A percentile compares a stretch with the other conserved stretches of the same genome.
Conservation (phyloP, 202 grass and related monocot species). For the Zoysia matrella region DNA sequence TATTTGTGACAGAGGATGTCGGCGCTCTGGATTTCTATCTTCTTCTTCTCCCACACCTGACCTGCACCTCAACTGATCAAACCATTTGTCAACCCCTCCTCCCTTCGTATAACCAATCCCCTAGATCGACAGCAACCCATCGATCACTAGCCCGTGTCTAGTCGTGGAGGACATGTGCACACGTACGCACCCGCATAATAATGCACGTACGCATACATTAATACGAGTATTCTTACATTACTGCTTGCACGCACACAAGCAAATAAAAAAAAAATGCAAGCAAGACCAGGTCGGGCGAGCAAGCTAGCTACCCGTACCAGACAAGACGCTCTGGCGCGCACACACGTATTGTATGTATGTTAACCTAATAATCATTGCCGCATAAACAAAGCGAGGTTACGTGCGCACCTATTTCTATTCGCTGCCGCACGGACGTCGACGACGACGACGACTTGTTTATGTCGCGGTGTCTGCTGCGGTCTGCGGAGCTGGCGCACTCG, state of each 20-base stretch:
- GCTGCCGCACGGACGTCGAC: background rate
- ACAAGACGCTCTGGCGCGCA: too few species aligned
- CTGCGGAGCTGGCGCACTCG: conserved; percentile 51
- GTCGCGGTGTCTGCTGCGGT: background rate
- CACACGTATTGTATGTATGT: too few species aligned
- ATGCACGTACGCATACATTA: background rate
- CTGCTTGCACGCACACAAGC: conserved; percentile 3
- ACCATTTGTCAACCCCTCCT: background rate
- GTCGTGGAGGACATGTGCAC: conserved; percentile 41
- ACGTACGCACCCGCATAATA: conserved; percentile 19
- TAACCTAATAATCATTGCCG: background rate
- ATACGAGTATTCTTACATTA: too few species aligned
- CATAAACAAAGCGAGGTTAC: conserved; percentile 50
- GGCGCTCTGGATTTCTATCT: background rate
- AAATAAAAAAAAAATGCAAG: background rate
- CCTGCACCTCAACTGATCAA: too few species aligned
- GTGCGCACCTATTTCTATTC: conserved; percentile 41
- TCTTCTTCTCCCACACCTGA: background rate
- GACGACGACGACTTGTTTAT: conserved; percentile 22
- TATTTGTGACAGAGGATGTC: too few species aligned
- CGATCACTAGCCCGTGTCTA: background rate
- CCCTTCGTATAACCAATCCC: conserved; percentile 17
- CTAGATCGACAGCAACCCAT: background rate
- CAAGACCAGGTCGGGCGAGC: too few species aligned
- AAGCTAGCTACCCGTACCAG: too few species aligned